These are phyloP conservation scores for Aspergillus pseudonomiae DNA, from an alignment of 2,329 filamentous ascomycete genomes.

Conservation along the genomic window DNA sequence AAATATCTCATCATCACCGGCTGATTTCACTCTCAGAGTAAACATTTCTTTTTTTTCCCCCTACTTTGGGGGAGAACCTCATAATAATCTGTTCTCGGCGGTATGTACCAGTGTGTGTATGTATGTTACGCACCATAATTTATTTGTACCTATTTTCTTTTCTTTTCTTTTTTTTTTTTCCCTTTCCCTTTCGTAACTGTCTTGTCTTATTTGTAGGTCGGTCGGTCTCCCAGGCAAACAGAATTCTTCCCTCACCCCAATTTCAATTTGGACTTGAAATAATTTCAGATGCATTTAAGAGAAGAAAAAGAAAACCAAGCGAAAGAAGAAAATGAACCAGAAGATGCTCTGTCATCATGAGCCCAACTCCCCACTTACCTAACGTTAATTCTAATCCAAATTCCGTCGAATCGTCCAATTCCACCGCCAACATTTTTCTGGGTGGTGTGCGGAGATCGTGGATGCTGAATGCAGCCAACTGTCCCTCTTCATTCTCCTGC, in stretches of 20 bases:
- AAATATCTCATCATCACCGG: too few relatives aligned
- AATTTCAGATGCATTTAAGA: not conserved
- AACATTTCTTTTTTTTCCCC: too few relatives aligned
- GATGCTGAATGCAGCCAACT: constrained; percentile 33
- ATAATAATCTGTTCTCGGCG: not conserved
- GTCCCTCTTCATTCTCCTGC: not conserved
- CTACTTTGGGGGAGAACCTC: too few relatives aligned
- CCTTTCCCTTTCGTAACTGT: not conserved
- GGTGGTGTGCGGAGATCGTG: constrained; percentile 42
- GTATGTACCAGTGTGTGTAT: not conserved
- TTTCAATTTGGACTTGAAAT: not conserved
- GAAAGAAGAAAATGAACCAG: not conserved
- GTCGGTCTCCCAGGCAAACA: not conserved
- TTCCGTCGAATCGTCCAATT: constrained; percentile 35
- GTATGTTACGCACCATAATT: not conserved
- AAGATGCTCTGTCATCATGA: constrained; percentile 13
- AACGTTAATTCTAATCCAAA: constrained; percentile 15
- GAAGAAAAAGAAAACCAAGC: not conserved
- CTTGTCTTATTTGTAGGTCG: not conserved
- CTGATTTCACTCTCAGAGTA: too few relatives aligned
- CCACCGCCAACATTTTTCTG: constrained; percentile 44
- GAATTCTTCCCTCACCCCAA: not conserved
- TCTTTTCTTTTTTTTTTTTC: not conserved
- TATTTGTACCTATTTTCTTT: not conserved
- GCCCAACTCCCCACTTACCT: constrained; percentile 15